A percentile compares a stretch with the other conserved stretches of the same genome.
phyloP scores from a whole-genome alignment of 208 protist species.

The Sergeia podlipaevii region DNA sequence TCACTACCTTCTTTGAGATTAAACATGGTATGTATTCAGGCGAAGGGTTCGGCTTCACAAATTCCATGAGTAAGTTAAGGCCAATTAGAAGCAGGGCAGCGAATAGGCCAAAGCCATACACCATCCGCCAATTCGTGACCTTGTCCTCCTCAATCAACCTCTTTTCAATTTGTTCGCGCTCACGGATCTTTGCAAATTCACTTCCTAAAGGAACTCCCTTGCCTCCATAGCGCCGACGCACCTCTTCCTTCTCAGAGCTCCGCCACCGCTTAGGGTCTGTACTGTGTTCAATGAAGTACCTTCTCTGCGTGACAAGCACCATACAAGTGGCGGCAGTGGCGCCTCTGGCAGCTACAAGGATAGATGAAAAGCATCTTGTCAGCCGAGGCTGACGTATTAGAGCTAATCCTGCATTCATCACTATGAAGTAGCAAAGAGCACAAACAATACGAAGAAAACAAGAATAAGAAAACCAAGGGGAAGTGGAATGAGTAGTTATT shows the following conservation, averaged over 20 bases:
- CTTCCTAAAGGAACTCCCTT: conserved; percentile 60
- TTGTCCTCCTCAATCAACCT: conserved; percentile 48
- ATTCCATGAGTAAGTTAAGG: conserved; percentile 53
- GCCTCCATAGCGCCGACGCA: conserved; percentile 26
- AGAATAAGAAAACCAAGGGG: neutral
- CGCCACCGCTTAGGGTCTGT: conserved; percentile 66
- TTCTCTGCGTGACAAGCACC: conserved; percentile 1
- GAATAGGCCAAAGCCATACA: conserved; percentile 28
- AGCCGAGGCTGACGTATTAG: no score
- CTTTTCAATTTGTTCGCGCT: conserved; percentile 40
- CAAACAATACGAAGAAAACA: neutral
- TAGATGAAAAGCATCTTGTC: no score
- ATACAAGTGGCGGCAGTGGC: neutral
- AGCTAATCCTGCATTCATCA: neutral
- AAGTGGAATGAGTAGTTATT: no score
- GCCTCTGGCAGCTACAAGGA: neutral
- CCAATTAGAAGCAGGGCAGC: conserved; percentile 39
- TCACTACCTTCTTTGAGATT: no score
- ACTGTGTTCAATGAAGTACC: conserved; percentile 55
- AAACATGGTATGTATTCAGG: conserved; percentile 67
- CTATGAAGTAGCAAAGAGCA: conserved; percentile 4
- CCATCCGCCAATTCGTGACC: conserved; percentile 58
- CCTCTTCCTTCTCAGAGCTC: conserved; percentile 51
- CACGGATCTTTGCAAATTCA: conserved; percentile 25
- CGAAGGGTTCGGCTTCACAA: conserved; percentile 50